phyloP scores from a whole-genome alignment of 257 asterid genomes.

The Ehretia macrophylla region DNA sequence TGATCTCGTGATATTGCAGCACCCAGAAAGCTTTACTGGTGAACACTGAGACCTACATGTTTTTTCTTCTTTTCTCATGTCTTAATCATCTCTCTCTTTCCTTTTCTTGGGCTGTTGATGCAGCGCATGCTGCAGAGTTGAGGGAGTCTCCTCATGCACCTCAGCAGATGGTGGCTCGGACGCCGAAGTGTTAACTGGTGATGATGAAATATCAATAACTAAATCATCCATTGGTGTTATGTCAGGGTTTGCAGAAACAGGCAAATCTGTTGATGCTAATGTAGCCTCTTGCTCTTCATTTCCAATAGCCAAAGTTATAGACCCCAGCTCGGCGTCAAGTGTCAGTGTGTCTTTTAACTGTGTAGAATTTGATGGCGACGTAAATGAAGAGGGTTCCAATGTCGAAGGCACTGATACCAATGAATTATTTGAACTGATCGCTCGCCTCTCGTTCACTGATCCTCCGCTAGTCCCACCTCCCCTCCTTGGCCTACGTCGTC shows the following conservation, averaged over 20 bases:
- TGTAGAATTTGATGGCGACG: conserved; percentile 33
- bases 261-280: conserved; percentile 9
- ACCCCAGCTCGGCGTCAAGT: conserved; percentile 34
- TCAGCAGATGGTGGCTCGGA: conserved; percentile 14
- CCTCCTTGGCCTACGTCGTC: conserved; percentile 67
- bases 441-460: conserved; percentile 31
- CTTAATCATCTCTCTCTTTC: conserved; percentile 11
- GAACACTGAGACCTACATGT: neutral
- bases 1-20: too few species aligned
- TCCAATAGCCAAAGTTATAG: conserved; percentile 42
- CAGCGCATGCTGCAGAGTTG: conserved; percentile 1
- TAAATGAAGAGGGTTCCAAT: conserved; percentile 40
- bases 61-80: neutral
- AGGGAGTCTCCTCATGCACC: conserved; percentile 8
- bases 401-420: conserved; percentile 33
- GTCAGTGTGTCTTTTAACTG: conserved; percentile 32
- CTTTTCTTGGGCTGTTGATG: conserved; percentile 23
- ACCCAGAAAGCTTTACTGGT: too few species aligned
- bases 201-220: conserved; percentile 26
- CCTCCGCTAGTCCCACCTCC: conserved; percentile 38
- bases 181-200: conserved; percentile 23
- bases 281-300: conserved; percentile 41
- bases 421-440: conserved; percentile 29
- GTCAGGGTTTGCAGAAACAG: conserved; percentile 18
- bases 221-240: conserved; percentile 32